Base-by-base conservation (phyloP, 257 asterid species). In the Lithospermum erythrorhizon region DNA sequence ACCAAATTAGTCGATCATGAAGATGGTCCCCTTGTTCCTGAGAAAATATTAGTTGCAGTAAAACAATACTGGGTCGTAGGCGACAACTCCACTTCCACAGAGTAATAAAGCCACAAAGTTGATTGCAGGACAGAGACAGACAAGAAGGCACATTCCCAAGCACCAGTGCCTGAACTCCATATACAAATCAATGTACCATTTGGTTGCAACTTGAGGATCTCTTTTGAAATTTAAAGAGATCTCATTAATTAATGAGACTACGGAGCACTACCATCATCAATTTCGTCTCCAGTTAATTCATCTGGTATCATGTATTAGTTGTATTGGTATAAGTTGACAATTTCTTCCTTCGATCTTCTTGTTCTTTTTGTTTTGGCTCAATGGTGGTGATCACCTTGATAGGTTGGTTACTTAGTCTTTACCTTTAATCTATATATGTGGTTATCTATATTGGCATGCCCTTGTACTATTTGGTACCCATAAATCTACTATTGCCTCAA, bases 1-100 rank as follows among this genome's bases (percentile, higher is more conserved):
- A 81, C 82, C 41, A 91, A 84, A 73, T 70, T 91, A 88, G 66
- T 83, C 60, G 98, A 91, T 77, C 98, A 91, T 16, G 98, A 91
- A 64, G 95, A 91, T 9, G 95, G 98, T 9, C 98, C 98, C 57
- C 94, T 87, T 30, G 83, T 88, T 37, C 88, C 90, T 0, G 90
- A 83, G 85, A 91, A 91, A 76, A 75, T 86, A 57, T 76, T 91
- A 57, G 78, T 85, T 65, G 96, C 94, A 5, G 98, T 91, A 6
- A 91, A 91, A 75, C 85, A 83, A 62, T 91, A 91, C 41, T 91
- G 98, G 96, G 95, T 87, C 19, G 77, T 62, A 16, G 78, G 63
- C 18, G 69, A 81, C 19, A 91, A 91, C 80, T 76, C 95, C 61
- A 87, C 98, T 32, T 78, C 87, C 6, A 32, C 83, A 0, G 75